Percentiles rank a stretch among this genome's conserved stretches.
These are phyloP conservation scores for Fusarium fujikuroi DNA, from an alignment of 2,329 filamentous ascomycete species.

Conservation along the genomic window DNA sequence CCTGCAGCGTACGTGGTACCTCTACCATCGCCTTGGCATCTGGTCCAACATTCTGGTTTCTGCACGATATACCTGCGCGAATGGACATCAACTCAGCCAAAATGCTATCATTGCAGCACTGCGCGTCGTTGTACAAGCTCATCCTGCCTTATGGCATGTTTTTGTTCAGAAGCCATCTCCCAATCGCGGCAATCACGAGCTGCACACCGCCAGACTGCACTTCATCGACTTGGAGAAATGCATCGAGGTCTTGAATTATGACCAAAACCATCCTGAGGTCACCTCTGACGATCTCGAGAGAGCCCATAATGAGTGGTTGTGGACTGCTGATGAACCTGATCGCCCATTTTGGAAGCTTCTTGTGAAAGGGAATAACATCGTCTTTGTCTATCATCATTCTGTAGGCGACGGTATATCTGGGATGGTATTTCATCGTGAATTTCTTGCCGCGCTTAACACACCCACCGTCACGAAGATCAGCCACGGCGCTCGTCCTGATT, in stretches of 20 bases:
- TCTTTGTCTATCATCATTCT: constrained; percentile 35
- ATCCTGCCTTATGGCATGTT: not conserved
- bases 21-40: constrained; percentile 29
- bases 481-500: not conserved
- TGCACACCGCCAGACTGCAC: constrained; percentile 13
- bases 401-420: constrained; percentile 30
- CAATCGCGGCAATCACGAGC: not conserved
- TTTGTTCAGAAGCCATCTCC: not conserved
- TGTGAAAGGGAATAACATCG: constrained; percentile 17
- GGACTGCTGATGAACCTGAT: constrained; percentile 16
- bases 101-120: not conserved
- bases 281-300: constrained; percentile 8
- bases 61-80: constrained; percentile 5
- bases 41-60: constrained; percentile 35
- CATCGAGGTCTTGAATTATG: constrained; percentile 5
- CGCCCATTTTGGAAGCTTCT: constrained; percentile 32
- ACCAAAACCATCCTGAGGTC: not conserved
- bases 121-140: not conserved
- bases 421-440: constrained; percentile 16
- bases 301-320: constrained; percentile 30
- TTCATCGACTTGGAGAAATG: constrained; percentile 31
- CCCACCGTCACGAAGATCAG: fast-evolving
- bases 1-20: constrained; percentile 33
- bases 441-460: constrained; percentile 21
- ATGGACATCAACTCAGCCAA: not conserved